phyloP scores from a whole-genome alignment of 129 eudicot species.

The Apium graveolens region DNA sequence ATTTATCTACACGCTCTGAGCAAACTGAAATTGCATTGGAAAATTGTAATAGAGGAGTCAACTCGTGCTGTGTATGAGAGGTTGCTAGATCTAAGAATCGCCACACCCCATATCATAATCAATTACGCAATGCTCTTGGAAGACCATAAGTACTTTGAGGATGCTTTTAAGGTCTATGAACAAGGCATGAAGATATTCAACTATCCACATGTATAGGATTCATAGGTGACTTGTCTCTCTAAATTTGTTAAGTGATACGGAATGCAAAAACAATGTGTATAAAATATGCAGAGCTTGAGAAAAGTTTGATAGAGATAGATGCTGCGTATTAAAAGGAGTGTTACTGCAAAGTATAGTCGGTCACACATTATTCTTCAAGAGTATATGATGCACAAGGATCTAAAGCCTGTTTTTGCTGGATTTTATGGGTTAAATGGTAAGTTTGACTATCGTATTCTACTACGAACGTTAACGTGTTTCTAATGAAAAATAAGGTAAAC shows the following conservation, averaged over 20 bases:
- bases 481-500: no score
- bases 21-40: no score
- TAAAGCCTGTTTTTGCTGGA: no score
- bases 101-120: slow-evolving; percentile 77
- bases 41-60: no score
- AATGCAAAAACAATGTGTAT: slow-evolving; percentile 64
- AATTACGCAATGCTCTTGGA: slow-evolving; percentile 85
- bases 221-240: slow-evolving; percentile 88
- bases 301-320: slow-evolving; percentile 92
- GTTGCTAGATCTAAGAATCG: no score
- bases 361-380: no score
- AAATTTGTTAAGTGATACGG: slow-evolving; percentile 94
- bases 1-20: no score
- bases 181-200: slow-evolving; percentile 93
- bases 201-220: slow-evolving; percentile 90
- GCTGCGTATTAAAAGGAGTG: slow-evolving; percentile 88
- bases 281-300: slow-evolving; percentile 58
- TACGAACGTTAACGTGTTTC: no score
- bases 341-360: slow-evolving; percentile 92
- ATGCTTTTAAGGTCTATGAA: slow-evolving; percentile 88
- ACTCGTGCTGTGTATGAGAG: slow-evolving; percentile 80
- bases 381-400: no score
- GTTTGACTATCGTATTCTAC: no score
- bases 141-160: slow-evolving; percentile 88
- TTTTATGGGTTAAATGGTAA: no score